These are phyloP conservation scores for Mycena leptocephala DNA, from an alignment of 768 basidiomycete species.

Conservation along the genomic window DNA sequence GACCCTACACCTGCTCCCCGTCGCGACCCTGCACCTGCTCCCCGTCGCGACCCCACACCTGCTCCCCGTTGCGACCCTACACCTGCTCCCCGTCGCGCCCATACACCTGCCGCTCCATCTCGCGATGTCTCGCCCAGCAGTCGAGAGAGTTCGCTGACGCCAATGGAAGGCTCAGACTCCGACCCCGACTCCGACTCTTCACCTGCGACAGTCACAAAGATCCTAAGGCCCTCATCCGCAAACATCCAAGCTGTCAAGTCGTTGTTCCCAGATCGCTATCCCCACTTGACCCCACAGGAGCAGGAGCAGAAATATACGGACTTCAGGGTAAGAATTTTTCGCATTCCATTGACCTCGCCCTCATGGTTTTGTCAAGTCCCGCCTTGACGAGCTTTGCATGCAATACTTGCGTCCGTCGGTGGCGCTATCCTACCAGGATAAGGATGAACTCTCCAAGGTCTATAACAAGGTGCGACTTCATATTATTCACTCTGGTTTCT, in stretches of 20 bases:
- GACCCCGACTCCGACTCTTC: not conserved
- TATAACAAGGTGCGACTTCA: not conserved
- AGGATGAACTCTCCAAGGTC: too few species aligned
- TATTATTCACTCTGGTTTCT: not conserved
- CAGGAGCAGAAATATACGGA: not conserved
- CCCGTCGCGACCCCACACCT: too few species aligned
- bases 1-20: too few species aligned
- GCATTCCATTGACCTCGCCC: not conserved
- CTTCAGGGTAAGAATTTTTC: slow-evolving; percentile 4
- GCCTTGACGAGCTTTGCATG: not conserved
- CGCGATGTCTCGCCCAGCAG: not conserved
- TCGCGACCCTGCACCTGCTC: too few species aligned
- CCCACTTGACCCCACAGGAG: not conserved
- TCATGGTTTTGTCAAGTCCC: not conserved
- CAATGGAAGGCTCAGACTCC: not conserved
- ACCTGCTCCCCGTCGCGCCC: not conserved
- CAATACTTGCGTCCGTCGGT: not conserved
- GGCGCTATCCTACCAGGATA: not conserved
- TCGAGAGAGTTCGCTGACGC: slow-evolving; percentile 7
- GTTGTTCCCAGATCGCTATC: not conserved
- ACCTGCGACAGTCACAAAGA: not conserved
- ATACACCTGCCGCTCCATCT: not conserved
- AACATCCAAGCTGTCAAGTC: slow-evolving; percentile 6
- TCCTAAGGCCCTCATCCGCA: slow-evolving; percentile 13
- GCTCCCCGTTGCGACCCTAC: not conserved